Base-by-base conservation (phyloP, 2,329 filamentous ascomycete species). In the Aspergillus transmontanensis region DNA sequence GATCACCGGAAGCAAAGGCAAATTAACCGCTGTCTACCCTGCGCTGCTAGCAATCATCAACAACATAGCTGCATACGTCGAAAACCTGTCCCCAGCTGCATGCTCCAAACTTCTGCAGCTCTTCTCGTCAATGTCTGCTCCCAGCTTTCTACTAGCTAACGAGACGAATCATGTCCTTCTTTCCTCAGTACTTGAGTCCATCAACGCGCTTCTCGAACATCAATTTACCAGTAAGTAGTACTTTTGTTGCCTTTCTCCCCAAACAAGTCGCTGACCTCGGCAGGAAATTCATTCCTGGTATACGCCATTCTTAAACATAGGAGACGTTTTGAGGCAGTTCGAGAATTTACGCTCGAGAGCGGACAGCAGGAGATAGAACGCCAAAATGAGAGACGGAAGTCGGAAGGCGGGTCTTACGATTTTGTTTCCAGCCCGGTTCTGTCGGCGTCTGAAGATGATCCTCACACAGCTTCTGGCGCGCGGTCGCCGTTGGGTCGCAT, bases 301-400 rank as follows among this genome's bases (percentile, higher is more conserved):
- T 92, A 93, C 73, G 86, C 90, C 0, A 85, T 98, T 34, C 75
- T 97, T 57, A 90, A 90, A 67, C 93, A 93, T 64, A 88, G 88
- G 71, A 94, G 91, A 76, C 87, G 89, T 34, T 95, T 98, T 66
- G 92, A 96, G 75, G 91, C 91, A 1, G 80, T 98, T 45, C 88
- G 94, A 30, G 88, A 89, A 16, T 96, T 98, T 71, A 98, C 94
- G 0, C 83, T 98, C 0, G 94, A 98, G 74, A 95, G 91, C 71
- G 95, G 92, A 0, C 91, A 95, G 72, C 90, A 94, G 75, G 94
- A 98, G 75, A 90, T 98, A 32, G 92, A 97, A 75, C 88, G 91
- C 60, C 87, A 91, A 65, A 90, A 88, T 64, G 87, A 90, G 66
- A 85, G 86, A 62, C 86, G 84, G 74, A 89, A 97, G 80, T 87